These are phyloP conservation scores for Singerocomus inundabilis DNA, from an alignment of 1,284 basidiomycete species.

Conservation along the genomic window DNA sequence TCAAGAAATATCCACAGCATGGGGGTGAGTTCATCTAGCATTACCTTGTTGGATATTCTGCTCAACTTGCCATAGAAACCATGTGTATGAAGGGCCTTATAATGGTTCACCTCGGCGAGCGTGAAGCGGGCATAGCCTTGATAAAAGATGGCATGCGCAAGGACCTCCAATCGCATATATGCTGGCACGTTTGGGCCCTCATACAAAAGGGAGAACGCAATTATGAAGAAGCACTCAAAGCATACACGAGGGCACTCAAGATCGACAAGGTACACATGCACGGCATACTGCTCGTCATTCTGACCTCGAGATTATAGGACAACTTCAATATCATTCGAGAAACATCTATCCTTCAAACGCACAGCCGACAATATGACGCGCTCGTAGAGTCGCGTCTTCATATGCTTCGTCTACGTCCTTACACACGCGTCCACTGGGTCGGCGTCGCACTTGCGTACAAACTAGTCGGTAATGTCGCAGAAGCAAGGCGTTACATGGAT, in stretches of 20 bases:
- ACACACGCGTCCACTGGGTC: constrained; percentile 88
- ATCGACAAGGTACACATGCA: constrained; percentile 80
- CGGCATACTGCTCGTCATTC: neutral
- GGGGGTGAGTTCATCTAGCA: constrained; percentile 60
- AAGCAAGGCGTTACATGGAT: constrained; percentile 75
- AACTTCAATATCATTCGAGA: constrained; percentile 94
- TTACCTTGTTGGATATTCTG: constrained; percentile 15
- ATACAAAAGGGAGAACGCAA: constrained; percentile 91
- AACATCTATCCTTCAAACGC: constrained; percentile 86
- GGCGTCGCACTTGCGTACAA: constrained; percentile 88
- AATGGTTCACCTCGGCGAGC: constrained; percentile 79
- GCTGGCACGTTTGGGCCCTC: constrained; percentile 97
- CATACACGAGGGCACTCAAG: constrained; percentile 76
- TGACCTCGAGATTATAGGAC: constrained; percentile 52
- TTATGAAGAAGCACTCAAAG: constrained; percentile 87
- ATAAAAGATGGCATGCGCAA: constrained; percentile 87
- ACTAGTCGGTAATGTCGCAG: constrained; percentile 72
- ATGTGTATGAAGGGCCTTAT: constrained; percentile 93
- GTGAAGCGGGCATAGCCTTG: constrained; percentile 81
- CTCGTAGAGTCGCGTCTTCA: constrained; percentile 84
- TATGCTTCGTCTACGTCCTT: constrained; percentile 80
- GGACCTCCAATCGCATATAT: constrained; percentile 92
- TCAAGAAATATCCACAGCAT: constrained; percentile 96
- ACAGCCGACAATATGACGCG: constrained; percentile 81
- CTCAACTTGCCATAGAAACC: constrained; percentile 61